Evolutionary conservation across 331 rosid species (phyloP).

Genomic region (Telfairia occidentalis): DNA sequence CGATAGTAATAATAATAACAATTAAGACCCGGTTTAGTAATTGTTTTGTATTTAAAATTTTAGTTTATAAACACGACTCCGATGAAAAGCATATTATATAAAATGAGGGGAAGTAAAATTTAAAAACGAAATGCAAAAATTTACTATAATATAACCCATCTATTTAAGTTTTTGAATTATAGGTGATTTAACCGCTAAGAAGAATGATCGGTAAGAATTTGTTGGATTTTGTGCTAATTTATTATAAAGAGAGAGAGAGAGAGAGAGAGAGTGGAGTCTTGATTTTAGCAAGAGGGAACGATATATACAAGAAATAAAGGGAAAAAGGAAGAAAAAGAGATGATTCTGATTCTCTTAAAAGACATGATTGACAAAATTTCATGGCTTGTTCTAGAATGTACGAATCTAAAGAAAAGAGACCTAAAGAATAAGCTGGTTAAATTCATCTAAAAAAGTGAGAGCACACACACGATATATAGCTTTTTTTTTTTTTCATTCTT

Average conservation of each 20-base stretch:
- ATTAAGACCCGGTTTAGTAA: no score
- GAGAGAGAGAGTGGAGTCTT: background rate
- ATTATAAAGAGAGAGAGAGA: no score
- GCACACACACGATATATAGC: background rate
- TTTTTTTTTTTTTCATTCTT: background rate
- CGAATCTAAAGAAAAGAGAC: background rate
- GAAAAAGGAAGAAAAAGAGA: background rate
- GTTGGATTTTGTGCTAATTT: background rate
- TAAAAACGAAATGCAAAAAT: no score
- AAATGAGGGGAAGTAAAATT: no score
- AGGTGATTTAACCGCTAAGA: background rate
- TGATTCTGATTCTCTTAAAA: background rate
- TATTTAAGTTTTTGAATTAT: background rate
- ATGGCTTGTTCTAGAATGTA: background rate
- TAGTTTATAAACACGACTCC: no score
- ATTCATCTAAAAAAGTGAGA: background rate
- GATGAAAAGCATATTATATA: no score
- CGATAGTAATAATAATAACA: no score
- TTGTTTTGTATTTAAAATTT: no score
- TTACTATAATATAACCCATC: no score
- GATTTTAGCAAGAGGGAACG: background rate
- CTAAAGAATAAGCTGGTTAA: background rate
- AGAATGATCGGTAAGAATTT: background rate
- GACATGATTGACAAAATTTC: background rate
- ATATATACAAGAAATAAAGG: background rate